A percentile compares a stretch with the other conserved stretches of the same genome.
Evolutionary conservation across 192 early-diverging fungal genomes (phyloP).

Genomic region (Dissophora globulifera): DNA sequence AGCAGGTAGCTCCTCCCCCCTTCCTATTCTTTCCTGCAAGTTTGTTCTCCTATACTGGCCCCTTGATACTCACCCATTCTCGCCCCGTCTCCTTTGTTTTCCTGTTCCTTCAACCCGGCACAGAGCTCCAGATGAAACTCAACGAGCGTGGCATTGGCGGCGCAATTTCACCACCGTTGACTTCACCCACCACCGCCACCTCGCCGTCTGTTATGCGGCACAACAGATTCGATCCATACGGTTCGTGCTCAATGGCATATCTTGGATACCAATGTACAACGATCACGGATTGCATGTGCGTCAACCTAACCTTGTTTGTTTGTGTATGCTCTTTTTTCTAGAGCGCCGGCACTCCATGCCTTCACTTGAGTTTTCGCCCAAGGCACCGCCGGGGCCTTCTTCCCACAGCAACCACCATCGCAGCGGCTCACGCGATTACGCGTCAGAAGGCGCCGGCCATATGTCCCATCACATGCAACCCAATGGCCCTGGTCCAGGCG

Average conservation of each 20-base stretch:
- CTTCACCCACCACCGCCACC: constrained; percentile 38
- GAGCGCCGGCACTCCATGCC: constrained; percentile 53
- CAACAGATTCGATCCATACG: constrained; percentile 48
- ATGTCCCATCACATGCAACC: constrained; percentile 20
- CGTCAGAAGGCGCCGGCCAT: constrained; percentile 1
- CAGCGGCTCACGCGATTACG: constrained; percentile 40
- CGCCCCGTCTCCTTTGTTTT: not conserved
- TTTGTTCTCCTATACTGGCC: too few species aligned
- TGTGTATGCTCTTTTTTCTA: not conserved
- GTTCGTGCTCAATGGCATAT: constrained; percentile 13
- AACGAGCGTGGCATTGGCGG: constrained; percentile 25
- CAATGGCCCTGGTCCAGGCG: constrained; percentile 9
- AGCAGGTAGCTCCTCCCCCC: constrained; percentile 12
- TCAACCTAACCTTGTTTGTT: constrained; percentile 12
- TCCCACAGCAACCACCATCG: constrained; percentile 17
- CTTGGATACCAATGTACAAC: not conserved
- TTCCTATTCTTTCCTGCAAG: not conserved
- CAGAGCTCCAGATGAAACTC: constrained; percentile 41
- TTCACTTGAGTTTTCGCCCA: constrained; percentile 47
- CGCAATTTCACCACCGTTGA: constrained; percentile 30
- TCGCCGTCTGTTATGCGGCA: constrained; percentile 28
- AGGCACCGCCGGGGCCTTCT: constrained; percentile 16
- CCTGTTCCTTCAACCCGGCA: not conserved
- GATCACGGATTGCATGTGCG: too few species aligned
- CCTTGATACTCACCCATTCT: not conserved